Evolutionary conservation across 2,329 filamentous ascomycete genomes (phyloP).

Genomic region (Myriosclerotinia duriaeana): DNA sequence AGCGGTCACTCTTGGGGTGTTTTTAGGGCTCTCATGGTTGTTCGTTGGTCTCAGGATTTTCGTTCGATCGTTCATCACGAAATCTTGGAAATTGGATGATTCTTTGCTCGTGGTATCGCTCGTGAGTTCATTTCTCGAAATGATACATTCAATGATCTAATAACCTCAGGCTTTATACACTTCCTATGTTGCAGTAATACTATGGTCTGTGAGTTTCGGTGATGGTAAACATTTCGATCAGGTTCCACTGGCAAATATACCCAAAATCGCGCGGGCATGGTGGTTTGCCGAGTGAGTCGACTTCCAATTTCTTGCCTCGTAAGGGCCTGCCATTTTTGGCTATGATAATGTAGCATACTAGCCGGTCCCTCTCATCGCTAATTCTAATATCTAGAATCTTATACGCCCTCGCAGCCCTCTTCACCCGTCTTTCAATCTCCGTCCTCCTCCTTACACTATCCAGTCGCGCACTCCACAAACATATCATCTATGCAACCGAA

Average conservation of each 20-base stretch:
- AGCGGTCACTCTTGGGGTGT: constrained; percentile 30
- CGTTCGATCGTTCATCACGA: constrained; percentile 32
- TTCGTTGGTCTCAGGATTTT: constrained; percentile 34
- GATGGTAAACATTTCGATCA: constrained; percentile 29
- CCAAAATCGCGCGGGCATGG: constrained; percentile 42
- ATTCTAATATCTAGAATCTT: not conserved
- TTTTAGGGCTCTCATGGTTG: constrained; percentile 32
- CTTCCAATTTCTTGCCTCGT: constrained; percentile 24
- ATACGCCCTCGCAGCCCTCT: constrained; percentile 31
- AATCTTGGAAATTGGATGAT: constrained; percentile 35
- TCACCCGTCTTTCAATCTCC: constrained; percentile 48
- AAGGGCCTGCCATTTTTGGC: not conserved
- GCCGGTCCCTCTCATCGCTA: not conserved
- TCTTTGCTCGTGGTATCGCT: constrained; percentile 29
- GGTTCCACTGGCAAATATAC: constrained; percentile 26
- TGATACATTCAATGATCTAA: constrained; percentile 8
- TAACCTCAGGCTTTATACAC: constrained; percentile 30
- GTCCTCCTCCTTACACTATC: constrained; percentile 56
- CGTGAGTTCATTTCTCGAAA: constrained; percentile 25
- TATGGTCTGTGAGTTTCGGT: constrained; percentile 30
- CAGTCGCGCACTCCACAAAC: constrained; percentile 46
- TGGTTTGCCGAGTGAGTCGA: constrained; percentile 52
- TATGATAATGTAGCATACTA: too few species aligned
- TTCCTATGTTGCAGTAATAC: constrained; percentile 26
- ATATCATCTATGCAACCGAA: constrained; percentile 50